phyloP scores from a whole-genome alignment of 768 basidiomycete genomes.

The Rhizopogon sp. region DNA sequence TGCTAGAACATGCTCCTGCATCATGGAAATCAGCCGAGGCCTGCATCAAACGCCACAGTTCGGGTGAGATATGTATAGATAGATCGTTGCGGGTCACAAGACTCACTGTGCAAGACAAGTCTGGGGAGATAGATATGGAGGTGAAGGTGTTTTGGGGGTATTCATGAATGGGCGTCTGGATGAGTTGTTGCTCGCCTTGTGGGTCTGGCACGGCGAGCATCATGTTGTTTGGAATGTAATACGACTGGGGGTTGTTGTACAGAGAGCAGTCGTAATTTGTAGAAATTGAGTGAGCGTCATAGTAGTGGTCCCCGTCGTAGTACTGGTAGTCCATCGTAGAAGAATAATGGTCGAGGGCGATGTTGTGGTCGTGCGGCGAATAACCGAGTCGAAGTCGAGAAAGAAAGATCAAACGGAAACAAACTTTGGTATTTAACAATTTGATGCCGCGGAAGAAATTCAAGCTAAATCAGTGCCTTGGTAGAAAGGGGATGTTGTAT shows the following conservation, averaged over 20 bases:
- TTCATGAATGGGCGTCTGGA: conserved; percentile 19
- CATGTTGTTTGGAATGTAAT: conserved; percentile 26
- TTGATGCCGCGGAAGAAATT: conserved; percentile 1
- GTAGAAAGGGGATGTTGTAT: background rate
- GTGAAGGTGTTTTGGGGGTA: conserved; percentile 12
- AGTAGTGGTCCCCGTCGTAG: conserved; percentile 17
- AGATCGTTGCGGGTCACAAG: background rate
- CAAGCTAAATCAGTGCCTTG: conserved; percentile 1
- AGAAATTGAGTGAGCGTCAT: conserved; percentile 12
- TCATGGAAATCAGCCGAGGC: conserved; percentile 1
- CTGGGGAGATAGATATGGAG: conserved; percentile 2
- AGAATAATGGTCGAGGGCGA: conserved; percentile 14
- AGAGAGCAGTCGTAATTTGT: conserved; percentile 9
- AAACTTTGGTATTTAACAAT: conserved; percentile 11
- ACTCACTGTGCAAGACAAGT: conserved; percentile 10
- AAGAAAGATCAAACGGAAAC: conserved; percentile 16
- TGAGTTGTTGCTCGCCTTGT: conserved; percentile 17
- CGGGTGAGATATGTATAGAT: background rate
- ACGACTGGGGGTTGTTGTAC: conserved; percentile 9
- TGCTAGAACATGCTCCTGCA: conserved; percentile 5
- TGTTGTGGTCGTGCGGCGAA: conserved; percentile 20
- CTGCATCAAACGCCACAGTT: background rate
- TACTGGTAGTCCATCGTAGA: conserved; percentile 5
- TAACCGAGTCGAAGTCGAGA: conserved; percentile 8
- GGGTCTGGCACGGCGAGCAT: conserved; percentile 20